Base-by-base conservation (phyloP, 2,329 filamentous ascomycete genomes). In the Ophiocordyceps camponoti-leonardi region DNA sequence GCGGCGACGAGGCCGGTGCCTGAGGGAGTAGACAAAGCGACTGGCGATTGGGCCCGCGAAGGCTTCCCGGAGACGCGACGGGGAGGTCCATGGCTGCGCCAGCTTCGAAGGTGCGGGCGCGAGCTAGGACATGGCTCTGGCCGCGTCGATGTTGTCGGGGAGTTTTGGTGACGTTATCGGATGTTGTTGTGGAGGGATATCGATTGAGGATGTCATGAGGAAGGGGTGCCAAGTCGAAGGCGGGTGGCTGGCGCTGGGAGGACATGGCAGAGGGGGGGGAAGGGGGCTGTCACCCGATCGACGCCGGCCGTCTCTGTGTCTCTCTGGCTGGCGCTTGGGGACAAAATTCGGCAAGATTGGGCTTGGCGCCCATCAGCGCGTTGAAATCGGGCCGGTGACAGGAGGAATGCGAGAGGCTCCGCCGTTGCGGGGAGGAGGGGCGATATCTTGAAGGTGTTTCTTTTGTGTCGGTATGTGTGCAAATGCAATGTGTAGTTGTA, bases 21-120 rank as follows among this genome's bases (percentile, higher is more conserved):
- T 84, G 82, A 4, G 81, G 76, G 7, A 87, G 69, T 22, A 83
- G 83, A 43, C 86, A 78, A 49, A 94, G 67, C 20, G 85, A 87
- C 56, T 84, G 82, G 45, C 86, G 81, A 49, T 83, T 74, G 52
- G 73, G 81, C 52, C 75, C 77, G 57, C 86, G 88, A 50, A 81
- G 69, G 53, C 75, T 78, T 31, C 78, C 76, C n/a, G 76, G 69
- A 49, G 63, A 60, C 47, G 61, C 63, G 53, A 66, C 62, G 45
- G 63, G 53, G 50, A 56, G 52, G 49, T 58, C 68, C 65, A 57
- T 70, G 61, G 23, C 23, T 26, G 62, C 68, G 58, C 58, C 62
- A 40, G 57, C 44, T 56, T 66, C 63, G 52, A 72, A 64, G 48
- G 68, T 62, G 53, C 70, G 59, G 56, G 78, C 72, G 41, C 69